phyloP scores from a whole-genome alignment of 352 stramenopile species.

The Globisporangium paroecandrum region DNA sequence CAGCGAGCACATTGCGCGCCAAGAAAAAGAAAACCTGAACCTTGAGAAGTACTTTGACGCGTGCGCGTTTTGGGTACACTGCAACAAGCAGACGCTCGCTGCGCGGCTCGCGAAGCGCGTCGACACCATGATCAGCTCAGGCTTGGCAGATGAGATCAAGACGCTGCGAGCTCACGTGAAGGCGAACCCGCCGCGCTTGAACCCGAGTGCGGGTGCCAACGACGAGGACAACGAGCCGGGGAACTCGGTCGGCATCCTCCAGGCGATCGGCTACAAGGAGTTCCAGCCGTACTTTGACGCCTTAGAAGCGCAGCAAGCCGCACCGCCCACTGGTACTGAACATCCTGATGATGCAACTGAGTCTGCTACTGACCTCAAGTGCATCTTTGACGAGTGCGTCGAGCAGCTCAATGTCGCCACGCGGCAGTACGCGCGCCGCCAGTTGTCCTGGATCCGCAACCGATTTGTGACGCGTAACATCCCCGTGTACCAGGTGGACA shows the following conservation, averaged over 20 bases:
- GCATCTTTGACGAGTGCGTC: conserved; percentile 56
- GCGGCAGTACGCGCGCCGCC: conserved; percentile 80
- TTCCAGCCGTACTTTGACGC: conserved; percentile 83
- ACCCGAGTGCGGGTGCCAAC: conserved; percentile 3
- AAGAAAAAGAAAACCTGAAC: conserved; percentile 43
- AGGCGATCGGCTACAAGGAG: conserved; percentile 91
- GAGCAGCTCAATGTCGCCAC: conserved; percentile 79
- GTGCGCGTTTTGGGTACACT: conserved; percentile 84
- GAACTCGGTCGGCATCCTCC: conserved; percentile 70
- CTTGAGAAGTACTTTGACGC: conserved; percentile 73
- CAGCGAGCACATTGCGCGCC: conserved; percentile 61
- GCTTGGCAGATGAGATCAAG: conserved; percentile 80
- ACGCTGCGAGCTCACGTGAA: conserved; percentile 43
- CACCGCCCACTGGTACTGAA: background rate
- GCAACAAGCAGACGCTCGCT: conserved; percentile 56
- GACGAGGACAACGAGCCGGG: conserved; percentile 26
- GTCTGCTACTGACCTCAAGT: conserved; percentile 26
- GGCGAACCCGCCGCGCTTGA: conserved; percentile 39
- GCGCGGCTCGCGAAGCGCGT: conserved; percentile 68
- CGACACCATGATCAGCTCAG: conserved; percentile 73
- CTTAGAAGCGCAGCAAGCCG: conserved; percentile 31
- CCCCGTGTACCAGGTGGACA: conserved; percentile 83
- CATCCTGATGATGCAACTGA: conserved; percentile 2
- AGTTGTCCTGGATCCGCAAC: conserved; percentile 88
- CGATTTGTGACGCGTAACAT: conserved; percentile 83